Base-by-base conservation (phyloP, 2,329 filamentous ascomycete species). In the Talaromyces sp. region DNA sequence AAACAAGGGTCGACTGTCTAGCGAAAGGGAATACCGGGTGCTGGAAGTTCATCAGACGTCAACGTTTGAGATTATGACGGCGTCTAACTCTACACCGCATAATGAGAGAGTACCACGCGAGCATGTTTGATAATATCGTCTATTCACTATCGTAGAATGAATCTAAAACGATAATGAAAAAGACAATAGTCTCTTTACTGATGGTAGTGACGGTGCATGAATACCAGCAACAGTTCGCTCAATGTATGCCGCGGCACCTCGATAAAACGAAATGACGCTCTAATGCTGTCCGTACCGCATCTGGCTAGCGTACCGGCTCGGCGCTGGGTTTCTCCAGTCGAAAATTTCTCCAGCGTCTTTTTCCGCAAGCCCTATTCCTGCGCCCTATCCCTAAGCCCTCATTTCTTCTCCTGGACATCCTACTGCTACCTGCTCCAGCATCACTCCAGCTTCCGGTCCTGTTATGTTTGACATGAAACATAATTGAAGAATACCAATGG, bases 371-470 rank as follows among this genome's bases (percentile, higher is more conserved):
- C 78, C 78, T 80, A 80, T 73, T 71, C 71, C 69, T 73, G 76
- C 77, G 78, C 78, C 78, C 78, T 80, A 79, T 71, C 78, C 78
- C 78, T 80, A 80, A 80, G 76, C 78, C 78, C 78, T 80, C 73
- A 80, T 80, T 80, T 79, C 78, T 80, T 71, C 75, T 80, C 77
- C 75, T 73, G 78, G 78, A 79, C 77, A 73, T 72, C 72, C 68
- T 67, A 66, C 65, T 56, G 43, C 64, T 41, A 41, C 43, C 52
- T 52, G 24, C 19, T 14, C 45, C 64, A 57, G 56, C 67, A 70
- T 68, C 66, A 68, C 67, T 68, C 64, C 66, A 67, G 62, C 67
- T 68, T 64, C 69, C 67, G 66, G 67, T 60, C 65, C 70, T 69
- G 70, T 59, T 63, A 78, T 79, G 76, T 73, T 73, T 67, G 73